Conservation (phyloP, 2,329 filamentous ascomycete genomes). For the Pseudogymnoascus sp. region DNA sequence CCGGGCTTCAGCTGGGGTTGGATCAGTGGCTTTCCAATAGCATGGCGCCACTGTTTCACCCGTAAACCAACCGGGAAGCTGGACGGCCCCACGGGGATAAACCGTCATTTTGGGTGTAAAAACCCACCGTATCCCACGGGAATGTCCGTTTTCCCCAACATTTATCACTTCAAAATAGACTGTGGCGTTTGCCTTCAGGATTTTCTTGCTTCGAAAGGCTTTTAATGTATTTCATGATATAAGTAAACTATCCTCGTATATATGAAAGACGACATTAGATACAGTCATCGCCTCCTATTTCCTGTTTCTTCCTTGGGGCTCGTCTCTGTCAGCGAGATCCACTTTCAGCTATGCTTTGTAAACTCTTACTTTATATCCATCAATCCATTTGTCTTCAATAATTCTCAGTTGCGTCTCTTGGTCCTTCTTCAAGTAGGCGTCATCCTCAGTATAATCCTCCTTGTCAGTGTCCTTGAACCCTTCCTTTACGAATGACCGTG, state of each 20-base stretch:
- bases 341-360: slow-evolving; percentile 24
- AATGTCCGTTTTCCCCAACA: no score
- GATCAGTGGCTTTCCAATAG: no score
- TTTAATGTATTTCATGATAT: background rate
- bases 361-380: slow-evolving; percentile 31
- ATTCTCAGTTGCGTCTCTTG: slow-evolving; percentile 35
- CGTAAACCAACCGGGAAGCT: no score
- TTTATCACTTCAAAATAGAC: background rate
- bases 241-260: background rate
- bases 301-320: slow-evolving; percentile 4
- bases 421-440: slow-evolving; percentile 33
- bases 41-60: no score
- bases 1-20: no score
- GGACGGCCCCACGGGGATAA: no score
- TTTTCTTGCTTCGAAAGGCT: background rate
- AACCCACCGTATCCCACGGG: no score
- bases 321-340: background rate
- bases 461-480: slow-evolving; percentile 35
- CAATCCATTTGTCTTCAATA: slow-evolving; percentile 36
- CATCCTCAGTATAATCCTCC: slow-evolving; percentile 32
- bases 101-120: no score
- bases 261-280: background rate
- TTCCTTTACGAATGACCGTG: slow-evolving; percentile 32
- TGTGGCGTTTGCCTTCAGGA: background rate
- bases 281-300: background rate